Conservation (phyloP, 495 filamentous ascomycete genomes). For the Penicillium angulare region DNA sequence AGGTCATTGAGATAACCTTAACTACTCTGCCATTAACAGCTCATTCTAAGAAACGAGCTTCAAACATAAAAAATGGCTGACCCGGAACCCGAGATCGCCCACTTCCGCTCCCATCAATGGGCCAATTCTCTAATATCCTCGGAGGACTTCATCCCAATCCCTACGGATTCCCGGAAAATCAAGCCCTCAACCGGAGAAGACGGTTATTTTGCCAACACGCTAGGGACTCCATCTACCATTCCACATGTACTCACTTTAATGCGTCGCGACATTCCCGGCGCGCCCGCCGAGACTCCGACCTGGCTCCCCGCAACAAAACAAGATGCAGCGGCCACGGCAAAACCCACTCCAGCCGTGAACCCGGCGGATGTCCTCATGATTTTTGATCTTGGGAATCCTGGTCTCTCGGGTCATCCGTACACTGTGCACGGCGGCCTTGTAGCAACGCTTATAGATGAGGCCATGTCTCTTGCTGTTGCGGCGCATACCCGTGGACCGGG, state of each 20-base stretch:
- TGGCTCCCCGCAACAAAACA: slow-evolving; percentile 36
- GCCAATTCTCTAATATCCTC: slow-evolving; percentile 30
- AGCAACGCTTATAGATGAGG: slow-evolving; percentile 70
- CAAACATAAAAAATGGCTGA: slow-evolving; percentile 17
- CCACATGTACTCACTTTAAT: slow-evolving; percentile 38
- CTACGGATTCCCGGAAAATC: slow-evolving; percentile 34
- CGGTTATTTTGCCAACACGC: slow-evolving; percentile 36
- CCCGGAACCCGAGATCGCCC: slow-evolving; percentile 15
- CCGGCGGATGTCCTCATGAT: slow-evolving; percentile 42
- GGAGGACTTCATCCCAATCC: slow-evolving; percentile 31
- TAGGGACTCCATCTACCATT: slow-evolving; percentile 37
- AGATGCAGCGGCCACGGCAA: slow-evolving; percentile 21
- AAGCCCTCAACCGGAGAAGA: slow-evolving; percentile 43
- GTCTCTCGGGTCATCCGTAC: slow-evolving; percentile 38
- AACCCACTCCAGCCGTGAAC: slow-evolving; percentile 20
- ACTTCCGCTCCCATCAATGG: slow-evolving; percentile 25
- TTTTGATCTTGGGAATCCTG: slow-evolving; percentile 32
- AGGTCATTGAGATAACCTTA: no score
- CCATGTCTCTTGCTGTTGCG: slow-evolving; percentile 40
- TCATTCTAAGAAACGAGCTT: no score
- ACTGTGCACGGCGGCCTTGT: slow-evolving; percentile 52
- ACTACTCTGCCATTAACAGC: no score
- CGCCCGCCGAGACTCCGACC: slow-evolving; percentile 20
- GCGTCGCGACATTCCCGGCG: slow-evolving; percentile 24
- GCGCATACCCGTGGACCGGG: slow-evolving; percentile 23